Base-by-base conservation (phyloP, 225 moss, liverwort and hornwort species). In the Polytrichum commune region DNA sequence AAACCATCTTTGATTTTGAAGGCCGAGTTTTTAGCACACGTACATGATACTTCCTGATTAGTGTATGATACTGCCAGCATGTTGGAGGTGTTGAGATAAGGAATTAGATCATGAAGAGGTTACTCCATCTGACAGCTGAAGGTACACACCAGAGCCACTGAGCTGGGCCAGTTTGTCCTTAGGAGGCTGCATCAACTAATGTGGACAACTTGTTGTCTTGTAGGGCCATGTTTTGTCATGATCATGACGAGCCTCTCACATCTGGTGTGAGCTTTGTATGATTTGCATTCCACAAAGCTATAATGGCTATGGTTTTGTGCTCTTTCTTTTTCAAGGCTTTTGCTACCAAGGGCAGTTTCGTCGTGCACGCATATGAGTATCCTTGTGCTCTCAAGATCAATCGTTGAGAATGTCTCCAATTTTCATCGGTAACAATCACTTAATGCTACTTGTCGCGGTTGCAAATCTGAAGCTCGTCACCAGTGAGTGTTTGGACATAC, bases 1-100 rank as follows among this genome's bases (percentile, higher is more conserved):
- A 83, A 69, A 74, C 72, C 64, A 76, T 72, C 54, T 57, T 7
- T 65, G 33, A 68, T 64, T 78, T 58, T 24, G 63, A 53, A 64
- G 57, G 68, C 68, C 19, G 66, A 20, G 8, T 22, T 20, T 60
- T n/a, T 60, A 60, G 60, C 60, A 9, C 6, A n/a, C 6, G 60
- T 22, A 61, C 60, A 61, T 23, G 23, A 60, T n/a, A 38, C 38
- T 38, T 38, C 2, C 38, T 10, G 38, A 46, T 46, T 13, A 16
- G 33, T 66, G 32, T 53, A 53, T 38, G 66, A 66, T 66, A 66
- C 6, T 20, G 10, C 23, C 66, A 22, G n/a, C 4, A 22, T 38
- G 66, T 5, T 16, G 22, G 35, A 7, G 20, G 46, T 16, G 13
- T 46, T 26, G 46, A 13, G 23, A 53, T 29, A 65, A 22, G 19